Base-by-base conservation (phyloP, 495 filamentous ascomycete genomes). In the Neurospora sp. region DNA sequence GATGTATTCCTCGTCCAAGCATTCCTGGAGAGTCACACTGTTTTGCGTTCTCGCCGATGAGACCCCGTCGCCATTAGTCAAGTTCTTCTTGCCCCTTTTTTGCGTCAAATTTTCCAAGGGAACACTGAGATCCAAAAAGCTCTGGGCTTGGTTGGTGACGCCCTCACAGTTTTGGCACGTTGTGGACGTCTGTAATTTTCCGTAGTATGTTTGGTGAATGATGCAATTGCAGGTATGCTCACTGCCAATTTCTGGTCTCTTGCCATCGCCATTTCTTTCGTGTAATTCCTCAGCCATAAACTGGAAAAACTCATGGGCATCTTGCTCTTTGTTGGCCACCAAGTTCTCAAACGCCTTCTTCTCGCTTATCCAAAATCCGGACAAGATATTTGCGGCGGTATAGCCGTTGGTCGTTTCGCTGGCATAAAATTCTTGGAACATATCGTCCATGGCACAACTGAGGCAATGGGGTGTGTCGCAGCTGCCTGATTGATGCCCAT, bases 241-340 rank as follows among this genome's bases (percentile, higher is more conserved):
- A 72, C 91, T 88, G 74, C 84, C 82, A 68, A 77, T 84, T 73
- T 89, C 85, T 8, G 83, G 82, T 74, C 81, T 85, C 75, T 84
- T 85, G 39, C 86, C 86, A 70, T 87, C 86, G 5, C 88, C 86
- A 77, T 90, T 91, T 68, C 88, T 88, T 72, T 88, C 84, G 73
- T 97, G 94, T 2, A 98, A 87, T 77, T 93, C 89, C 80, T 97
- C 93, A 42, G 94, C 89, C 5, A 98, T 86, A 78, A 96, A 97
- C 78, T 96, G 92, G 82, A 97, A 93, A 80, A 94, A 98, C 78
- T 98, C 94, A 79, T 98, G 94, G 2, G 94, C 93, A 78, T 98
- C 94, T 82, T 97, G 94, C 81, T 97, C 93, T 73, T 92, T 90
- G 76, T 95, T 94, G n/a, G 93, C 93, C 11, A 93, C 91, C 37